Base-by-base conservation (phyloP, 75 land plant genomes). In the Selaginella moellendorffii region DNA sequence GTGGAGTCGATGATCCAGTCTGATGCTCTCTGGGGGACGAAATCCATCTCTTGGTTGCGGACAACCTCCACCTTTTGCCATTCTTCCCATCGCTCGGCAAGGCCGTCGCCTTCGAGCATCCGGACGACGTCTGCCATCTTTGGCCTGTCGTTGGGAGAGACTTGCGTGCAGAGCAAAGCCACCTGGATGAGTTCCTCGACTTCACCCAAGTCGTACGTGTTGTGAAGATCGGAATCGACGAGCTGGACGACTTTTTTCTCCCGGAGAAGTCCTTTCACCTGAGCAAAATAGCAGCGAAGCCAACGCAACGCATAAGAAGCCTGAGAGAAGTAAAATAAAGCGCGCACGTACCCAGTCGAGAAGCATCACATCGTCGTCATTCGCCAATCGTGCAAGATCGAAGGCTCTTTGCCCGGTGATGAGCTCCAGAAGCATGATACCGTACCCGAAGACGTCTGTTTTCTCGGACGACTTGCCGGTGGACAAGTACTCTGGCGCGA, bases 1-100 rank as follows among this genome's bases (percentile, higher is more conserved):
- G 96, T 90, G 23, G 93, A 87, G 54, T 91, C 84, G 22, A 91
- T 71, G 31, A 88, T 77, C 97, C 97, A 91, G 31, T 87, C 93
- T 21, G 91, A 79, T 54, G 69, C 77, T 21, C 74, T 63, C 51
- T 75, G 84, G 26, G 89, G 86, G 28, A 74, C 67, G 24, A 85
- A 73, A 36, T 88, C 95, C 52, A 85, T 79, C 24, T 91, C 95
- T 51, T 81, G 86, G 65, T 70, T 79, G 8, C 95, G 80, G 20
- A 81, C 79, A 0, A 91, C 86, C 67, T 78, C 77, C 18, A 74
- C 69, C 53, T 74, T 59, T 26, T 82, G 82, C 36, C 81, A 75
- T 54, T 81, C 76, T 75, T 81, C 88, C 88, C 84, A 85, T 66
- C 77, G 73, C 59, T 85, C 84, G 2, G 82, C 82, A 28, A 85